Conservation (phyloP, 768 basidiomycete genomes). For the Hypholoma fasciculare region DNA sequence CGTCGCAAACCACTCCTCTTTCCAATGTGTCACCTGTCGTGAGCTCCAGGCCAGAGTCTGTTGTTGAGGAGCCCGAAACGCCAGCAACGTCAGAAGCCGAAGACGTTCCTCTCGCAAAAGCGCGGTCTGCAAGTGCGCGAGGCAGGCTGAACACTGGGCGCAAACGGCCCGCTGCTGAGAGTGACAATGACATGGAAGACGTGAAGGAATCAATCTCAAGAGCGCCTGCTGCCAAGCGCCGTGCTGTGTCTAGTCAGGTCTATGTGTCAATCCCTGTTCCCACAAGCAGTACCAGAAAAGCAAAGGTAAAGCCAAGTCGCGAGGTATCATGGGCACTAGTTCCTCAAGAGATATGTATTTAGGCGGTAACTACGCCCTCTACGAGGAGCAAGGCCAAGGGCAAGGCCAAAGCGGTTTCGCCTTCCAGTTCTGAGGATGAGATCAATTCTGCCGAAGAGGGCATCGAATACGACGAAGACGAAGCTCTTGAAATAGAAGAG, state of each 20-base stretch:
- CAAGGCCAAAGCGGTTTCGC: conserved; percentile 30
- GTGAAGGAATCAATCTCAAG: conserved; percentile 24
- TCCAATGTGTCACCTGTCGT: conserved; percentile 51
- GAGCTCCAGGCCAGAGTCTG: conserved; percentile 45
- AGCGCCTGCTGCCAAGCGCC: conserved; percentile 30
- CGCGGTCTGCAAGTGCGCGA: conserved; percentile 18
- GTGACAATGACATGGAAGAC: conserved; percentile 21
- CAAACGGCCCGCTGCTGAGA: conserved; percentile 28
- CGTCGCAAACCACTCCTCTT: conserved; percentile 37
- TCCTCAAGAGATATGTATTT: not conserved
- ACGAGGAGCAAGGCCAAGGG: conserved; percentile 35
- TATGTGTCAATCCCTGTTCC: conserved; percentile 33
- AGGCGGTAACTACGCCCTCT: conserved; percentile 9
- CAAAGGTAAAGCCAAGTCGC: conserved; percentile 20
- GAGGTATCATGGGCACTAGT: not conserved
- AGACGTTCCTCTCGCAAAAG: conserved; percentile 19
- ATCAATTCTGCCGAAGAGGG: conserved; percentile 33
- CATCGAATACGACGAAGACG: conserved; percentile 39
- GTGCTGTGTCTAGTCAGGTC: conserved; percentile 30
- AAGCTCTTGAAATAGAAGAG: conserved; percentile 38
- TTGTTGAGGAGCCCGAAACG: conserved; percentile 39
- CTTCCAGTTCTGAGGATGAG: conserved; percentile 30
- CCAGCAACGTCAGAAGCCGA: conserved; percentile 55
- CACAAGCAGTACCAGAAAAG: conserved; percentile 19
- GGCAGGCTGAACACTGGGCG: conserved; percentile 10